A percentile compares a stretch with the other conserved stretches of the same genome.
Evolutionary conservation across 2,329 filamentous ascomycete species (phyloP).

Genomic region (Hypomyces rosellus): DNA sequence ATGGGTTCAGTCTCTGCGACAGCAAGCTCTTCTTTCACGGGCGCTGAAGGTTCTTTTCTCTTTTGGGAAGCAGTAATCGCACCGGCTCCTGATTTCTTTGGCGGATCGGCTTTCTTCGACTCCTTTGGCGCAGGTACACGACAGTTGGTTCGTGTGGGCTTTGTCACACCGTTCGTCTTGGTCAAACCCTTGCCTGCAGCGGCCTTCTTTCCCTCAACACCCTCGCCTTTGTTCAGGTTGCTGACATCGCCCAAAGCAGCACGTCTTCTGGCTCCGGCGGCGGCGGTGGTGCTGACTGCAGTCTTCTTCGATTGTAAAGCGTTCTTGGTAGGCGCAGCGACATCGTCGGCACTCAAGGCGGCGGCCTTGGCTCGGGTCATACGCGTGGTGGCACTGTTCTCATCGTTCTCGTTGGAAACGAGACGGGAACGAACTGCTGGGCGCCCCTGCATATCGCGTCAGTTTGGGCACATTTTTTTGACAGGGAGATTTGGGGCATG

Average conservation of each 20-base stretch:
- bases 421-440: constrained; percentile 60
- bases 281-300: constrained; percentile 40
- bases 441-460: constrained; percentile 11
- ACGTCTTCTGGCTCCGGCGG: constrained; percentile 59
- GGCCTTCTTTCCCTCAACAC: constrained; percentile 68
- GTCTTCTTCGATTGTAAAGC: constrained; percentile 66
- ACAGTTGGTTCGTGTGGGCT: constrained; percentile 51
- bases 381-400: constrained; percentile 74
- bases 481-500: background rate
- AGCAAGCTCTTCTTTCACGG: constrained; percentile 52
- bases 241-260: constrained; percentile 88
- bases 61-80: constrained; percentile 58
- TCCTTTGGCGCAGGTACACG: constrained; percentile 63
- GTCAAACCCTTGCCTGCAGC: constrained; percentile 57
- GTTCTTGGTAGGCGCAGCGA: constrained; percentile 51
- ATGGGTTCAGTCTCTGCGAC: constrained; percentile 62
- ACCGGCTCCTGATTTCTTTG: constrained; percentile 70
- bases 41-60: constrained; percentile 54
- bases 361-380: constrained; percentile 90
- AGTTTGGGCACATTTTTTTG: background rate
- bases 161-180: constrained; percentile 81
- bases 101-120: constrained; percentile 55
- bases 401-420: constrained; percentile 89
- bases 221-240: constrained; percentile 80
- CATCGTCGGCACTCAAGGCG: constrained; percentile 60